Conservation (phyloP, 805 yeast genomes). For the Saccharomycopsis sp. region DNA sequence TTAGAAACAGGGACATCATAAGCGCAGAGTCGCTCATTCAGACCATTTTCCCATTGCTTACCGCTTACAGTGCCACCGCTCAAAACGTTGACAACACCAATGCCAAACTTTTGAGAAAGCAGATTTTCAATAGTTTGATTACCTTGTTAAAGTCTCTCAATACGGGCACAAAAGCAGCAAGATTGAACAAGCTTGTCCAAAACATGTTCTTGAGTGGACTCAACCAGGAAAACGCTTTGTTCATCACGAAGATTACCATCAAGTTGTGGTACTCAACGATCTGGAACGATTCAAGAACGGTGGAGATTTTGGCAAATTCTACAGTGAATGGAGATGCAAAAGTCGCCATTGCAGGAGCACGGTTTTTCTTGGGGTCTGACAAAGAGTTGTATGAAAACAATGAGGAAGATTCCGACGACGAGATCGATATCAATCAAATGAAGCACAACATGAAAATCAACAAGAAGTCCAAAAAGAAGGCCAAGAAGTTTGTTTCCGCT, state of each 20-base stretch:
- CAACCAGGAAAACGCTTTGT: conserved; percentile 72
- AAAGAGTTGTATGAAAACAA: conserved; percentile 69
- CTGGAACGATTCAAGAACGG: conserved; percentile 96
- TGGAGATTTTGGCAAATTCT: conserved; percentile 96
- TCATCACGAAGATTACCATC: conserved; percentile 94
- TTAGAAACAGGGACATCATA: conserved; percentile 76
- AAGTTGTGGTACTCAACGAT: conserved; percentile 97
- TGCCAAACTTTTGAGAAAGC: conserved; percentile 74
- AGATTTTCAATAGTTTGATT: conserved; percentile 72
- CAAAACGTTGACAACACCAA: conserved; percentile 43
- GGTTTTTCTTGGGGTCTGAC: conserved; percentile 91
- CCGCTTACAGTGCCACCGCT: conserved; percentile 49
- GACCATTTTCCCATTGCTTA: conserved; percentile 77
- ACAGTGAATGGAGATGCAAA: conserved; percentile 80
- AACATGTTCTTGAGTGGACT: conserved; percentile 82
- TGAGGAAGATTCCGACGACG: conserved; percentile 66
- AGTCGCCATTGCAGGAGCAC: conserved; percentile 82
- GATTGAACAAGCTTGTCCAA: conserved; percentile 81
- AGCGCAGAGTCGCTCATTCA: conserved; percentile 74
- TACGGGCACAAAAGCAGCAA: conserved; percentile 83
- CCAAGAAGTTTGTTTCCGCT: conserved; percentile 71
- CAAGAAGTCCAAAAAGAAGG: conserved; percentile 72
- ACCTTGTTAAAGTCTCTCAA: conserved; percentile 75
- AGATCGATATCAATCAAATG: conserved; percentile 44
- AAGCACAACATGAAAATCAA: conserved; percentile 78